Base-by-base conservation (phyloP, 805 yeast species). In the Ogataea degrootiae region DNA sequence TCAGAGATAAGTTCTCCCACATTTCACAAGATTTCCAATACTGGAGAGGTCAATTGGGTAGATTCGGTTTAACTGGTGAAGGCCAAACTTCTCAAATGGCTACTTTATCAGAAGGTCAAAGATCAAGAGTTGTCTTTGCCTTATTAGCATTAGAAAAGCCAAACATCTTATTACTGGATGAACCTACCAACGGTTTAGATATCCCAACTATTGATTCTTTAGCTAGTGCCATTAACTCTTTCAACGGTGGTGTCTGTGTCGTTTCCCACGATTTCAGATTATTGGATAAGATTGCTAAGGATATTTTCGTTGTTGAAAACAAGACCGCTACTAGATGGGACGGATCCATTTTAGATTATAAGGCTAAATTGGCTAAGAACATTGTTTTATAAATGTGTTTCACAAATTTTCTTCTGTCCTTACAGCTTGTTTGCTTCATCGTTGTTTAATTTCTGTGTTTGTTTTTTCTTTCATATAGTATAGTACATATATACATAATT, bases 101-200 rank as follows among this genome's bases (percentile, higher is more conserved):
- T 59, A 94, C 99, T 16, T 73, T 94, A 56, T 91, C 97, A 17
- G 99, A 94, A 78, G 99, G 99, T 71, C 99, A 94, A 79, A 87
- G 98, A 76, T 92, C 98, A 56, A 85, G 99, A 74, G 99, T 94
- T 58, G 99, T 94, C 48, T 94, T 94, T 66, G 98, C 98, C 11
- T 76, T 94, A 58, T 80, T 94, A 64, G 99, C 99, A 44, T 77
- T 94, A 58, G 97, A 94, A 74, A 75, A 87, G 54, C 99, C 99
- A 64, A 94, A 94, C 73, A 88, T 94, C 70, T 76, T 94, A 62
- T 75, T 94, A 67, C 77, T 94, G 73, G 99, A 94, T 77, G 99
- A 94, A 84, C 99, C 99, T 81, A 94, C 99, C 58, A 94, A 94
- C 80, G 98, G 98, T 79, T 78, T 94, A 72, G 99, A 94, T 77